These are phyloP conservation scores for Amorphotheca resinae DNA, from an alignment of 495 filamentous ascomycete genomes.

Conservation along the genomic window DNA sequence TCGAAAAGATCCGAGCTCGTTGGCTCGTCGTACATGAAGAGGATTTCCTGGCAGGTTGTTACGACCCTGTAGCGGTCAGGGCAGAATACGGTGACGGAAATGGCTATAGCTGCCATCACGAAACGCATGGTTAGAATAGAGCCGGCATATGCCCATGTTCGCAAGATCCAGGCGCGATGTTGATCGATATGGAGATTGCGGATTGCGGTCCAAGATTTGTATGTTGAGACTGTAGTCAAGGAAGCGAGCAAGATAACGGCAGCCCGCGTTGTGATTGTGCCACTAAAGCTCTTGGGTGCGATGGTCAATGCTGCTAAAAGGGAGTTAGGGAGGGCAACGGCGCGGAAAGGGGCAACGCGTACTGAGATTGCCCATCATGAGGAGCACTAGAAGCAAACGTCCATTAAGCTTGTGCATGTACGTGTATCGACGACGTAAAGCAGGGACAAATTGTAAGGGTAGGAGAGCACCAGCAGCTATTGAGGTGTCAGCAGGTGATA, in stretches of 20 bases:
- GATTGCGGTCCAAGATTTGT: conserved; percentile 2
- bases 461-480: conserved; percentile 4
- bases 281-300: neutral
- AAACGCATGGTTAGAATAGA: conserved; percentile 6
- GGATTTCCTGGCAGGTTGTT: neutral
- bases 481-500: neutral
- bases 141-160: conserved; percentile 4
- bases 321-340: neutral
- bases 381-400: neutral
- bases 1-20: neutral
- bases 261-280: neutral
- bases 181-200: conserved; percentile 2
- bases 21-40: neutral
- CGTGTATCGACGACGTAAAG: conserved; percentile 1
- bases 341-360: neutral
- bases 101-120: neutral
- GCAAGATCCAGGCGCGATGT: conserved; percentile 3
- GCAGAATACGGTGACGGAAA: neutral
- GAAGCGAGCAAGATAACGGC: neutral
- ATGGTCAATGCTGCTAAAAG: conserved; percentile 1
- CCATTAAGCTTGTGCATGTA: neutral
- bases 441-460: conserved; percentile 6
- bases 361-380: conserved; percentile 6
- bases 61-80: neutral
- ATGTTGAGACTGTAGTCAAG: neutral